phyloP scores from a whole-genome alignment of 2,329 filamentous ascomycete species.

The Diaporthe humulicola region DNA sequence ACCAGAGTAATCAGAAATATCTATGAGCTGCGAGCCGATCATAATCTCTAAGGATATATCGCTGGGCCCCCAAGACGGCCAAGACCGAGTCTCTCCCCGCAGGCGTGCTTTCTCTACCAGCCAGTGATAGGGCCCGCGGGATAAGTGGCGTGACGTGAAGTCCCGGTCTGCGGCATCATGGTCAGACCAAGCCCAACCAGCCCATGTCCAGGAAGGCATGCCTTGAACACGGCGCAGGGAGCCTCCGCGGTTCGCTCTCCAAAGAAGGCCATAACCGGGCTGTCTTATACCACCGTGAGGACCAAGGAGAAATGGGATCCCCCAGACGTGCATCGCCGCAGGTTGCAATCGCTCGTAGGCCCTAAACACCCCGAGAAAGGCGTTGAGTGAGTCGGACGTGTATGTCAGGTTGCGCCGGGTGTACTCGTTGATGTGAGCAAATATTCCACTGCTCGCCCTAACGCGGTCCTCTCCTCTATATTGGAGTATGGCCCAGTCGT shows the following conservation, averaged over 20 bases:
- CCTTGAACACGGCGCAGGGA: not conserved
- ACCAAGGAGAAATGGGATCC: not conserved
- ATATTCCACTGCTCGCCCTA: not conserved
- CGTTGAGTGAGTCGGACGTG: not conserved
- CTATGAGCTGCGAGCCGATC: not conserved
- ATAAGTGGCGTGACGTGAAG: not conserved
- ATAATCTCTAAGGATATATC: not conserved
- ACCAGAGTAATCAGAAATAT: not conserved
- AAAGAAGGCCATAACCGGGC: not conserved
- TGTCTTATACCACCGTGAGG: not conserved
- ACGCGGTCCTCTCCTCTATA: not conserved
- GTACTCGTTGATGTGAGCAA: not conserved
- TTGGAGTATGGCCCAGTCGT: not conserved
- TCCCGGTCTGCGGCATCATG: not conserved
- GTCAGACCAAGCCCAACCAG: not conserved
- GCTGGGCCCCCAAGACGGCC: not conserved
- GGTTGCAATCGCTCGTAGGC: not conserved
- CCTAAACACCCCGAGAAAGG: not conserved
- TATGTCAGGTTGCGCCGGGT: not conserved
- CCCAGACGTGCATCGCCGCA: not conserved
- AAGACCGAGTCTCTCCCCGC: not conserved
- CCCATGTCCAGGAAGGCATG: not conserved
- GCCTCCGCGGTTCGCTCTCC: not conserved
- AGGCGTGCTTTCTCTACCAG: not conserved
- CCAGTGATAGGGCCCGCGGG: not conserved